Conservation (phyloP, 768 basidiomycete genomes). For the Russula olivacea region DNA sequence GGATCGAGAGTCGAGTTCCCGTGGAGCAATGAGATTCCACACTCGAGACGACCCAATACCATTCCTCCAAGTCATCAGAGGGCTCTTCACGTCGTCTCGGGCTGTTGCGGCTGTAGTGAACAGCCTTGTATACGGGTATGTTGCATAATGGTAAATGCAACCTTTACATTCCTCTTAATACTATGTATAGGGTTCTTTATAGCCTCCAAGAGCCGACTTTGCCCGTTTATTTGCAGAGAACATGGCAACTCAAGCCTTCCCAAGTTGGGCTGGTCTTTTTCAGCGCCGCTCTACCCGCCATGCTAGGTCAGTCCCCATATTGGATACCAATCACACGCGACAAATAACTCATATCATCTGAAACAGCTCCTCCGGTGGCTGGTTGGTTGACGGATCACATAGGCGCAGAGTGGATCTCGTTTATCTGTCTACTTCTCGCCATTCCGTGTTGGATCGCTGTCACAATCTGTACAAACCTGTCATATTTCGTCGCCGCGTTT, state of each 20-base stretch:
- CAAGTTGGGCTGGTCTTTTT: constrained; percentile 63
- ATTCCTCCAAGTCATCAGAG: constrained; percentile 26
- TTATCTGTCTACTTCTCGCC: constrained; percentile 43
- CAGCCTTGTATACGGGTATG: constrained; percentile 36
- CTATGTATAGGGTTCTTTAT: constrained; percentile 27
- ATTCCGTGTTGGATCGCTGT: constrained; percentile 62
- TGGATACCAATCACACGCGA: not conserved
- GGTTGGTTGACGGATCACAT: constrained; percentile 53
- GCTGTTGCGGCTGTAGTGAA: constrained; percentile 29
- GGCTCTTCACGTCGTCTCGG: constrained; percentile 28
- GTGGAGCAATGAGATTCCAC: not conserved
- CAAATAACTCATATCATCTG: not conserved
- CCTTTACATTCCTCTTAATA: not conserved
- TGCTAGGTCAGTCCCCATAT: constrained; percentile 48
- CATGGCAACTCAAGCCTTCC: constrained; percentile 32
- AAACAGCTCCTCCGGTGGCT: constrained; percentile 49
- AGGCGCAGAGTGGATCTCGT: constrained; percentile 52
- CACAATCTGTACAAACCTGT: constrained; percentile 41
- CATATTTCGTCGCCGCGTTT: constrained; percentile 44
- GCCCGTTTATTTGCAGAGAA: constrained; percentile 33
- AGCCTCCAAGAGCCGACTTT: constrained; percentile 33
- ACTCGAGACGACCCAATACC: not conserved
- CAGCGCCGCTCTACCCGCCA: constrained; percentile 54
- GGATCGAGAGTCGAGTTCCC: not conserved
- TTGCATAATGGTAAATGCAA: constrained; percentile 3